Evolutionary conservation across 2,329 filamentous ascomycete genomes (phyloP).

Genomic region (Thelonectria discophora): DNA sequence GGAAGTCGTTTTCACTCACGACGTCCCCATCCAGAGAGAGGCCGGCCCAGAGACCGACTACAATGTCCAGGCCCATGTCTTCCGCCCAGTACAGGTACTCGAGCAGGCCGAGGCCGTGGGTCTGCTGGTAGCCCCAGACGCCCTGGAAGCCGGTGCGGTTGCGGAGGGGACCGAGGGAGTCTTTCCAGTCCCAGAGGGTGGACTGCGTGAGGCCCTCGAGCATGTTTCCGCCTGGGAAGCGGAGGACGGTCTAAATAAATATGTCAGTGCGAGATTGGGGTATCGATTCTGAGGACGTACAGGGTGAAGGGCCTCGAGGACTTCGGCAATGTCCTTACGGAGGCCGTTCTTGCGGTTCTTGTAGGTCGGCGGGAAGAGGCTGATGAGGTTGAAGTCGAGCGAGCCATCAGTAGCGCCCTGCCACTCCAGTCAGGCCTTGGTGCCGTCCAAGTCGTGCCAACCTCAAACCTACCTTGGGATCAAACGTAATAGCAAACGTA

Average conservation of each 20-base stretch:
- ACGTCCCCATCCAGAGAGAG: conserved; percentile 63
- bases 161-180: conserved; percentile 62
- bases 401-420: conserved; percentile 51
- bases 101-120: conserved; percentile 67
- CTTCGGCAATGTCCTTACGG: conserved; percentile 62
- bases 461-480: conserved; percentile 43
- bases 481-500: conserved; percentile 63
- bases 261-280: not conserved
- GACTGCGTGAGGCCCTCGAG: conserved; percentile 57
- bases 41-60: conserved; percentile 67
- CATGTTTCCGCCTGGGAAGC: conserved; percentile 73
- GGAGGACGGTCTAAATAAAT: conserved; percentile 59
- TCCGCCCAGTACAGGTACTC: conserved; percentile 70
- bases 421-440: not conserved
- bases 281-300: conserved; percentile 42
- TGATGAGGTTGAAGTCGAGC: conserved; percentile 67
- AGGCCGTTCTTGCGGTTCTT: conserved; percentile 67
- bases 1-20: conserved; percentile 60
- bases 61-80: conserved; percentile 65
- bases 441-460: not conserved
- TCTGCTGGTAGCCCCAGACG: conserved; percentile 69
- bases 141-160: conserved; percentile 64
- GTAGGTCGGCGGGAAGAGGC: conserved; percentile 68
- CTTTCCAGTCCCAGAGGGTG: conserved; percentile 61
- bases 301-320: conserved; percentile 61